Evolutionary conservation across 495 filamentous ascomycete genomes (phyloP).

Genomic region (Hypoxylon crocopeplum): DNA sequence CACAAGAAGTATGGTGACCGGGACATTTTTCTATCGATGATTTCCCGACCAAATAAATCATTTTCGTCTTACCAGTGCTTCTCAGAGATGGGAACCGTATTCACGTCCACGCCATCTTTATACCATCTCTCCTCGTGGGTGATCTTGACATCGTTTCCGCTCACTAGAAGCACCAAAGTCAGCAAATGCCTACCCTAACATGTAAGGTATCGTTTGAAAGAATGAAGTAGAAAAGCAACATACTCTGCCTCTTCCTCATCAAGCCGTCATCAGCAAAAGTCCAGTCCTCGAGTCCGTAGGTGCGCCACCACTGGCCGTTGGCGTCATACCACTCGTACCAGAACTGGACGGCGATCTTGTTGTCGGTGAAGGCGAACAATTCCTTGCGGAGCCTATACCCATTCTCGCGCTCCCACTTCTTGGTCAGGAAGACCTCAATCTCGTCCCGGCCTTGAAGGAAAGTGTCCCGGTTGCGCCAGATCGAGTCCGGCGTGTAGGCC

Average conservation of each 20-base stretch:
- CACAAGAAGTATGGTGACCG: too few species aligned
- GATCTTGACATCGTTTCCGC: conserved; percentile 84
- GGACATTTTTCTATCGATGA: not conserved
- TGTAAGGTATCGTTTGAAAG: not conserved
- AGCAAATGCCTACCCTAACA: not conserved
- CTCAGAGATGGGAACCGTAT: conserved; percentile 72
- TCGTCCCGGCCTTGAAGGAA: conserved; percentile 74
- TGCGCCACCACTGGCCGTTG: conserved; percentile 83
- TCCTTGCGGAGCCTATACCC: conserved; percentile 85
- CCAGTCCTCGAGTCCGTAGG: conserved; percentile 93
- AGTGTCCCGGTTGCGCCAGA: conserved; percentile 81
- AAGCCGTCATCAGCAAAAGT: conserved; percentile 80
- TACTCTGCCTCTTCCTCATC: conserved; percentile 82
- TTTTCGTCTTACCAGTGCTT: conserved; percentile 70
- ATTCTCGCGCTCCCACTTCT: conserved; percentile 79
- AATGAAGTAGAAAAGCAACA: not conserved
- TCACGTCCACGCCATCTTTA: conserved; percentile 74
- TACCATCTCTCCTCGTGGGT: conserved; percentile 69
- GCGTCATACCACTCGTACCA: conserved; percentile 89
- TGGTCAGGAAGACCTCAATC: conserved; percentile 74
- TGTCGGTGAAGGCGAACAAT: conserved; percentile 75
- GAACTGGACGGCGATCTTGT: conserved; percentile 86
- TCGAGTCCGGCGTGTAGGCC: conserved; percentile 77
- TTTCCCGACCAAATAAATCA: not conserved
- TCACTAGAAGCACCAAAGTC: conserved; percentile 56